These are phyloP conservation scores for Pelargonium australe DNA, from an alignment of 441 rosid genomes.

Conservation along the genomic window DNA sequence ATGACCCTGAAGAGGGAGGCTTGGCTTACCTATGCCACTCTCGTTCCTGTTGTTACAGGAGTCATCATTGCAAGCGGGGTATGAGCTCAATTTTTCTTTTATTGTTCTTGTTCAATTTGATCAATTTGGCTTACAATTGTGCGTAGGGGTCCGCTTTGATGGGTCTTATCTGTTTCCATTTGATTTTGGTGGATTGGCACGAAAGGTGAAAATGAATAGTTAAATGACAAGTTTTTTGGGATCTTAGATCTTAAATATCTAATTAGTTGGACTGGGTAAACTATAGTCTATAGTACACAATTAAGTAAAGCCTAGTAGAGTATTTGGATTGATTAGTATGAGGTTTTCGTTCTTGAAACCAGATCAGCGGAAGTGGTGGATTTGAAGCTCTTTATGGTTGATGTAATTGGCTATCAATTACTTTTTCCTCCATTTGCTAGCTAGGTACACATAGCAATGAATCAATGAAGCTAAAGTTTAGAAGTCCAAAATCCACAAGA, in stretches of 20 bases:
- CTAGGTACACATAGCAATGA: neutral
- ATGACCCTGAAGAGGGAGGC: constrained; percentile 80
- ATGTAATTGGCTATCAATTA: no score
- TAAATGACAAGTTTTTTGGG: neutral
- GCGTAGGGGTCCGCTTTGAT: neutral
- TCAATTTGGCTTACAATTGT: neutral
- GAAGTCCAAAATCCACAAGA: neutral
- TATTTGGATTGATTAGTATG: neutral
- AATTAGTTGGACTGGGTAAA: neutral
- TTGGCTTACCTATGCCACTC: constrained; percentile 79
- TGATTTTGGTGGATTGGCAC: neutral
- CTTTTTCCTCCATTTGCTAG: neutral
- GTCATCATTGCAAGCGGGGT: constrained; percentile 90
- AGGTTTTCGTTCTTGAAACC: neutral
- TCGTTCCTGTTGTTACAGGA: constrained; percentile 80
- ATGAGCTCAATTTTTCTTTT: constrained; percentile 12
- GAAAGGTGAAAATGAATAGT: neutral
- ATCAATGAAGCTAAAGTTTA: neutral
- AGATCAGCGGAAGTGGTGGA: neutral
- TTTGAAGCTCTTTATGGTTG: neutral
- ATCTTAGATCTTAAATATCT: neutral
- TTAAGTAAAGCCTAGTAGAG: no score
- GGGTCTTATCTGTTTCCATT: no score
- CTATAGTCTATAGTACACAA: no score
- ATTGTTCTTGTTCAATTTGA: neutral